Evolutionary conservation across 768 basidiomycete species (phyloP).

Genomic region (Hirschioporus abietinus): DNA sequence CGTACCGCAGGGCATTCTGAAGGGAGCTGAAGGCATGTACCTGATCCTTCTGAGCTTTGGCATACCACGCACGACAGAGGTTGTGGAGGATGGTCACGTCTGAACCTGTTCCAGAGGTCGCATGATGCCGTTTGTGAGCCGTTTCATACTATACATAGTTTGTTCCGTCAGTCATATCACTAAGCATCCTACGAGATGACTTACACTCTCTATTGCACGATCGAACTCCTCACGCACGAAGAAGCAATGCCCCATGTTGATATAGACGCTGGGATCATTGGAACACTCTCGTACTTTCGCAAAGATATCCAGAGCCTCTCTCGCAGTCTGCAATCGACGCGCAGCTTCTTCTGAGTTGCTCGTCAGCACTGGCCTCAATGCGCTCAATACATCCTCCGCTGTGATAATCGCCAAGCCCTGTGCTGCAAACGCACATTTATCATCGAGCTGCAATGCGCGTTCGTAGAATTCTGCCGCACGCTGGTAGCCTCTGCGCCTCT

Average conservation of each 20-base stretch:
- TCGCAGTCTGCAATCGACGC: slow-evolving; percentile 63
- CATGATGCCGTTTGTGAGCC: slow-evolving; percentile 74
- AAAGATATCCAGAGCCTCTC: slow-evolving; percentile 87
- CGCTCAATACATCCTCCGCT: slow-evolving; percentile 85
- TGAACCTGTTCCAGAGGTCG: slow-evolving; percentile 53
- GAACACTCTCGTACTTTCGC: slow-evolving; percentile 87
- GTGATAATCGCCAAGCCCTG: slow-evolving; percentile 93
- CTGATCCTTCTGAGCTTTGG: slow-evolving; percentile 88
- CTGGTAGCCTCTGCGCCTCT: slow-evolving; percentile 72
- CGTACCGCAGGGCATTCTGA: slow-evolving; percentile 79
- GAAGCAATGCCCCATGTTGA: slow-evolving; percentile 97
- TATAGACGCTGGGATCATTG: slow-evolving; percentile 78
- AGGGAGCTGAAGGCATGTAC: slow-evolving; percentile 60
- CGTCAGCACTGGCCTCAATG: slow-evolving; percentile 38
- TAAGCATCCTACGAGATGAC: slow-evolving; percentile 21
- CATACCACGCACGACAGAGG: slow-evolving; percentile 89
- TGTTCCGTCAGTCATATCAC: not conserved
- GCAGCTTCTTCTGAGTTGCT: slow-evolving; percentile 51
- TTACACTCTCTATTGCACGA: slow-evolving; percentile 90
- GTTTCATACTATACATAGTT: slow-evolving; percentile 72
- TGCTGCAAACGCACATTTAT: slow-evolving; percentile 86
- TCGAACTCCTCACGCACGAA: slow-evolving; percentile 93
- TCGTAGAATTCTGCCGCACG: slow-evolving; percentile 89
- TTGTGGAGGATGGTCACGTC: slow-evolving; percentile 61
- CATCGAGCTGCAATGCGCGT: slow-evolving; percentile 81